Base-by-base conservation (phyloP, 768 basidiomycete species). In the Tubosaeta sp. region DNA sequence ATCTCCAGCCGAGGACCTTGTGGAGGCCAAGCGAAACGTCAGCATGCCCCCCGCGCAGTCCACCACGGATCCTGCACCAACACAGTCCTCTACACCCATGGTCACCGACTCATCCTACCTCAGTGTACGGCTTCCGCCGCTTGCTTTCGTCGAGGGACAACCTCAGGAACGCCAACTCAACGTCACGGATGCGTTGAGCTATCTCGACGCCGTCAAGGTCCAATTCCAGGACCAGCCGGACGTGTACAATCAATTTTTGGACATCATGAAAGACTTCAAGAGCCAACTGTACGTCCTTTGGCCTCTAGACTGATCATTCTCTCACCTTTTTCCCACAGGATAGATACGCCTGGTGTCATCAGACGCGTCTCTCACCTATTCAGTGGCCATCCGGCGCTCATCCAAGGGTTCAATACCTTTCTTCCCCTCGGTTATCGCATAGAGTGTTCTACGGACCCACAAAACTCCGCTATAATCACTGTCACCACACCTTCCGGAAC, bases 361-460 rank as follows among this genome's bases (percentile, higher is more conserved):
- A 85, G 86, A 64, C 91, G 95, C 48, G 95, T 97, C 27, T 95
- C 95, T 1, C 81, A 85, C 45, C 83, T 99, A 25, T 98, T 99
- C 74, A 82, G 85, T 51, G 91, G 91, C 2, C 92, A 97, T 62
- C 91, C 91, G 0, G 66, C 75, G 6, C 86, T 99, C 55, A 97
- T 99, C 43, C 92, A 95, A 69, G 95, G 95, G 10, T 99, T 99
- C 79, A 98, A 97, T 72, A 97, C 94, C 0, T 99, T 98, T 72
- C 80, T 99, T 11, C 95, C 95, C 4, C 79, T 82, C 19, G 95
- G 95, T 14, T 99, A 97, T 65, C 85, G 90, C 44, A 97, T 99
- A 67, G 92, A 95, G 59, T 86, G 84, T 59, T 79, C 79, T 13
- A 73, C 72, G 31, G 84, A 88, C 60, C 71, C 78, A n/a, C 74